phyloP scores from a whole-genome alignment of 345 rosid genomes.

The Mercurialis annua region DNA sequence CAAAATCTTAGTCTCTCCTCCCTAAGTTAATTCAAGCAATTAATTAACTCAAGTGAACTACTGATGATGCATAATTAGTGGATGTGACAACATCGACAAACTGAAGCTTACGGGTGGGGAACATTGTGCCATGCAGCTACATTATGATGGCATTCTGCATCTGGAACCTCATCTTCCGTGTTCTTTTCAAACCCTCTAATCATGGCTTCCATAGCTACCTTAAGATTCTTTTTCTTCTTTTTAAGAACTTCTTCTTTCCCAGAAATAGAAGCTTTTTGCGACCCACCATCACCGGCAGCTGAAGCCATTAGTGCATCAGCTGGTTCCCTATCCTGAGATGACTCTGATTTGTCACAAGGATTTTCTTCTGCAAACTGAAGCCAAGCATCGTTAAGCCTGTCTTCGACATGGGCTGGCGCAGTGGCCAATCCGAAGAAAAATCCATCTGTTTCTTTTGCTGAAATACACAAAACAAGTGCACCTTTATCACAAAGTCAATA shows the following conservation, averaged over 20 bases:
- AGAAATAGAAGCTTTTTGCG: slow-evolving; percentile 36
- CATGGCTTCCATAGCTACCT: slow-evolving; percentile 87
- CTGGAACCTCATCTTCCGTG: slow-evolving; percentile 31
- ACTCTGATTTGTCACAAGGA: slow-evolving; percentile 36
- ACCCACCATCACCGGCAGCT: slow-evolving; percentile 53
- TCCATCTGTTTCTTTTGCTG: slow-evolving; percentile 41
- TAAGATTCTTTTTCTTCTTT: slow-evolving; percentile 50
- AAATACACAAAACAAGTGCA: neutral
- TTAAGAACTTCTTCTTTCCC: slow-evolving; percentile 13
- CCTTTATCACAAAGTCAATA: neutral
- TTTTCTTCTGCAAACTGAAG: slow-evolving; percentile 75
- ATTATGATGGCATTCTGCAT: slow-evolving; percentile 55
- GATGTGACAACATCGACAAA: slow-evolving; percentile 7
- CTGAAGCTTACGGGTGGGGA: slow-evolving; percentile 71
- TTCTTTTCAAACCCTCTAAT: slow-evolving; percentile 68
- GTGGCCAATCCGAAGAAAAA: slow-evolving; percentile 99
- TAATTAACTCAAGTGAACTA: slow-evolving; percentile 18
- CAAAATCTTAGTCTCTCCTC: slow-evolving; percentile 90
- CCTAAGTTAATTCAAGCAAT: slow-evolving; percentile 44
- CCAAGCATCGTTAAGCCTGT: slow-evolving; percentile 90
- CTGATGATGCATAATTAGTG: neutral
- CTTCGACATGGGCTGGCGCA: slow-evolving; percentile 95
- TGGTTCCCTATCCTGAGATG: slow-evolving; percentile 29
- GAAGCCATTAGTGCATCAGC: slow-evolving; percentile 47
- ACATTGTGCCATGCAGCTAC: slow-evolving; percentile 96